Evolutionary conservation across 345 rosid species (phyloP).

Genomic region (Camelina sativa): DNA sequence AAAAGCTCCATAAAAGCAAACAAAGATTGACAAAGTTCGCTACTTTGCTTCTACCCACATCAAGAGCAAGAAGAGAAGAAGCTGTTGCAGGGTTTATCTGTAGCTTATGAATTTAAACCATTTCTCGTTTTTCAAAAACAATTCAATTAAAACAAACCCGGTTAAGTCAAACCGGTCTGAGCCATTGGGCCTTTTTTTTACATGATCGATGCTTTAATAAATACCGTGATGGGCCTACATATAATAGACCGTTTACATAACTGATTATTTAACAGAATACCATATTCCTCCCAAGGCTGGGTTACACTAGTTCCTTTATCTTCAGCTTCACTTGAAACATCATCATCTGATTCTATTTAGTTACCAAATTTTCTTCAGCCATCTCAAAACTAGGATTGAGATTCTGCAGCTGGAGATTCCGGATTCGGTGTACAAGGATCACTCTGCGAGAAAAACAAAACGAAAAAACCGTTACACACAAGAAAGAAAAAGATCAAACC

Average conservation of each 20-base stretch:
- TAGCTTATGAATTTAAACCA: slow-evolving; percentile 21
- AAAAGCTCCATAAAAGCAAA: slow-evolving; percentile 35
- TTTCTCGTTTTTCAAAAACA: not conserved
- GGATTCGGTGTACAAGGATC: slow-evolving; percentile 24
- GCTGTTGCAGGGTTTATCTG: slow-evolving; percentile 44
- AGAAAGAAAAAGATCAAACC: not conserved
- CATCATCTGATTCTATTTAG: not conserved
- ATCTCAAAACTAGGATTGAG: slow-evolving; percentile 23
- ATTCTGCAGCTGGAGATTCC: slow-evolving; percentile 36
- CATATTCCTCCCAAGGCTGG: not conserved
- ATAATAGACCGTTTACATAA: slow-evolving; percentile 4
- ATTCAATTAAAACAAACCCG: slow-evolving; percentile 5
- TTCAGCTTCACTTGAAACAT: slow-evolving; percentile 1
- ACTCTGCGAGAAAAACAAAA: slow-evolving; percentile 21
- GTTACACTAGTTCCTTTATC: too few relatives aligned
- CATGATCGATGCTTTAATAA: not conserved
- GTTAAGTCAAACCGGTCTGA: slow-evolving; percentile 9
- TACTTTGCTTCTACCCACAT: slow-evolving; percentile 33
- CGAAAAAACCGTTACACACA: not conserved
- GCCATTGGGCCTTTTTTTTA: slow-evolving; percentile 3
- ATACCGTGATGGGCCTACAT: not conserved
- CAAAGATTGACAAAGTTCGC: not conserved
- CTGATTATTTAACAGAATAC: not conserved
- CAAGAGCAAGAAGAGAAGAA: slow-evolving; percentile 6
- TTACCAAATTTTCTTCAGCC: not conserved